A percentile compares a stretch with the other conserved stretches of the same genome.
These are phyloP conservation scores for Nicotiana rustica DNA, from an alignment of 305 asterid species.

Conservation along the genomic window DNA sequence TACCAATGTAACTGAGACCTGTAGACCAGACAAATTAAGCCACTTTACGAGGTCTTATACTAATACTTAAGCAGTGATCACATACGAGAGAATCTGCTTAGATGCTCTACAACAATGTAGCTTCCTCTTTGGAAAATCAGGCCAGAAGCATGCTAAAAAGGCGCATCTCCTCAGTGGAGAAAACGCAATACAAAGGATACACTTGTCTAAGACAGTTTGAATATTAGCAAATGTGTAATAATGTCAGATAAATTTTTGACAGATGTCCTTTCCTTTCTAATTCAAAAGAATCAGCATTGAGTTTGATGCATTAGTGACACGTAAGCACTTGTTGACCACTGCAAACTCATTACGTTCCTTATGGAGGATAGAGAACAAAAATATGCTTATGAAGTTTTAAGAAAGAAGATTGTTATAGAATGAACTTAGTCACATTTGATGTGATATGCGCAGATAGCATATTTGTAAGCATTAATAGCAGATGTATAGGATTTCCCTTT, in stretches of 20 bases:
- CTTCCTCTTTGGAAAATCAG: neutral
- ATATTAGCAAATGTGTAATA: neutral
- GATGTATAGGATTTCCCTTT: too few relatives aligned
- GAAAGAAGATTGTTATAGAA: neutral
- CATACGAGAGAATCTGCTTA: neutral
- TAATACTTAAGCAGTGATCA: neutral
- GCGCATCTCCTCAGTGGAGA: neutral
- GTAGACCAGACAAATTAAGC: neutral
- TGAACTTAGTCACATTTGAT: neutral
- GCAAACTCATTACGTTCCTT: neutral
- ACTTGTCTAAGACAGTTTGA: neutral
- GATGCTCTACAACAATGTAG: neutral
- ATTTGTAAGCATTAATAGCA: too few relatives aligned
- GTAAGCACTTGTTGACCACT: neutral
- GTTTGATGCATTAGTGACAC: neutral
- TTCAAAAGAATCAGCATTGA: neutral
- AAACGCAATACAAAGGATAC: neutral
- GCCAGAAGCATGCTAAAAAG: conserved; percentile 18
- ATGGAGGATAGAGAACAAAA: neutral
- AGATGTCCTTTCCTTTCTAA: neutral
- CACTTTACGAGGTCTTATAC: neutral
- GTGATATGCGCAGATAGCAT: neutral
- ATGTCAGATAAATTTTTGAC: neutral
- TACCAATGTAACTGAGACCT: neutral
- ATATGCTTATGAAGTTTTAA: neutral